phyloP scores from a whole-genome alignment of 257 asterid genomes.

The Echites panduratus region DNA sequence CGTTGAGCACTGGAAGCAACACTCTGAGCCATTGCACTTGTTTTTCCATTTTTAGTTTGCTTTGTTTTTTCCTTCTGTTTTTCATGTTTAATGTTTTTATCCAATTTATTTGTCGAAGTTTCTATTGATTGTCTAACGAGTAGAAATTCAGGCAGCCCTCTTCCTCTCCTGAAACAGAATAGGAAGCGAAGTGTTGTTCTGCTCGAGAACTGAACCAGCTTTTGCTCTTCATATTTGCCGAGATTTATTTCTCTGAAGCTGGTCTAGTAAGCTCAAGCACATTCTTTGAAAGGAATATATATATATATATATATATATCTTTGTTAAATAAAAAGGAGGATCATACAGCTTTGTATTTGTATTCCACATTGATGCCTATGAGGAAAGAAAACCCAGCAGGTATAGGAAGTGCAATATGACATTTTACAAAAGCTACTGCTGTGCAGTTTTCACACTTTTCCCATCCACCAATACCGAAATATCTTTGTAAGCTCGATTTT shows the following conservation, averaged over 20 bases:
- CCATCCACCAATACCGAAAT: not conserved
- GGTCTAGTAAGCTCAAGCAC: conserved; percentile 71
- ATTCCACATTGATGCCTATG: too few species aligned
- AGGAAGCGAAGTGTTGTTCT: conserved; percentile 59
- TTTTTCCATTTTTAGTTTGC: not conserved
- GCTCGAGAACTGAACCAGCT: conserved; percentile 40
- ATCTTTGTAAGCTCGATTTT: not conserved
- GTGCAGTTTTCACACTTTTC: not conserved
- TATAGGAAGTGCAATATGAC: conserved; percentile 2
- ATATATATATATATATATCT: too few species aligned
- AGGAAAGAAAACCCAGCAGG: not conserved
- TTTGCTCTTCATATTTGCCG: conserved; percentile 84
- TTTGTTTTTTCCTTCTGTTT: not conserved
- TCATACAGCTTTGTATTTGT: not conserved
- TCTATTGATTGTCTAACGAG: too few species aligned
- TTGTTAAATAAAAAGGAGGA: not conserved
- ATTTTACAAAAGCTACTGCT: not conserved
- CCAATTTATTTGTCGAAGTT: too few species aligned
- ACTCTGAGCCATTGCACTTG: conserved; percentile 36
- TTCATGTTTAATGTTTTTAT: not conserved
- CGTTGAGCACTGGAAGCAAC: conserved; percentile 82
- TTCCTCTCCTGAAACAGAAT: conserved; percentile 16
- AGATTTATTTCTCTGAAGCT: conserved; percentile 45
- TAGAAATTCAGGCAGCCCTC: conserved; percentile 74
- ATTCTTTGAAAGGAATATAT: too few species aligned